These are phyloP conservation scores for Prototheca wickerhamii DNA, from an alignment of 163 green algal genomes.

Conservation along the genomic window DNA sequence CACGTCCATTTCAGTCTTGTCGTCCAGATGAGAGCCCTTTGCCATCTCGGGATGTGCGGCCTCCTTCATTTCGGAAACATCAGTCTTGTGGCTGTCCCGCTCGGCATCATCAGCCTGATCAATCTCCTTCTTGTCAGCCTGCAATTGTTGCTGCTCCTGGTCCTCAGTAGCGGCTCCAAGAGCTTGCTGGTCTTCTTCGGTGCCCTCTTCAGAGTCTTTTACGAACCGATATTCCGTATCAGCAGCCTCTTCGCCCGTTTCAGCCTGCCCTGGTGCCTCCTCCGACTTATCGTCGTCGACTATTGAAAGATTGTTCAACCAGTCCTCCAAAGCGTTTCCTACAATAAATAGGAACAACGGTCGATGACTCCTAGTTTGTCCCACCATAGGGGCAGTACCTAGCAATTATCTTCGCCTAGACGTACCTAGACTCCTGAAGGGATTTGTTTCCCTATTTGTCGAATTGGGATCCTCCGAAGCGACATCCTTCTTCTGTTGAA, in stretches of 20 bases:
- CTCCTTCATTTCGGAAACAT: not conserved
- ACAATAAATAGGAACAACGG: not conserved
- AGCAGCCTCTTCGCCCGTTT: not conserved
- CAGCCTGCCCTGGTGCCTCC: too few relatives aligned
- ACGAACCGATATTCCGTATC: not conserved
- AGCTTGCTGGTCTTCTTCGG: not conserved
- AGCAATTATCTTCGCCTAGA: not conserved
- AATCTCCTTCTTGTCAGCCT: not conserved
- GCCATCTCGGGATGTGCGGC: not conserved
- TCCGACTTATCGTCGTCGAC: not conserved
- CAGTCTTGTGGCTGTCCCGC: not conserved
- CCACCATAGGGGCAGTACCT: not conserved
- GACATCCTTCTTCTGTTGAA: too few relatives aligned
- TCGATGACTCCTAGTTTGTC: not conserved
- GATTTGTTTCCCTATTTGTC: not conserved
- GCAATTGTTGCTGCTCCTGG: not conserved
- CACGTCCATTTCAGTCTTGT: not conserved
- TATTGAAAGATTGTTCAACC: not conserved
- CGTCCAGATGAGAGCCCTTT: not conserved
- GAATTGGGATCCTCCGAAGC: too few relatives aligned
- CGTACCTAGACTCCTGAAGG: not conserved
- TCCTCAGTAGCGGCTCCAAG: not conserved
- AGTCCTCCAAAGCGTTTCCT: not conserved
- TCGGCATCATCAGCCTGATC: not conserved
- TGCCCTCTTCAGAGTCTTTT: not conserved